Percentiles rank a stretch among this genome's conserved stretches.
Conservation (phyloP, 2,329 filamentous ascomycete genomes). For the Sporothrix pallida region DNA sequence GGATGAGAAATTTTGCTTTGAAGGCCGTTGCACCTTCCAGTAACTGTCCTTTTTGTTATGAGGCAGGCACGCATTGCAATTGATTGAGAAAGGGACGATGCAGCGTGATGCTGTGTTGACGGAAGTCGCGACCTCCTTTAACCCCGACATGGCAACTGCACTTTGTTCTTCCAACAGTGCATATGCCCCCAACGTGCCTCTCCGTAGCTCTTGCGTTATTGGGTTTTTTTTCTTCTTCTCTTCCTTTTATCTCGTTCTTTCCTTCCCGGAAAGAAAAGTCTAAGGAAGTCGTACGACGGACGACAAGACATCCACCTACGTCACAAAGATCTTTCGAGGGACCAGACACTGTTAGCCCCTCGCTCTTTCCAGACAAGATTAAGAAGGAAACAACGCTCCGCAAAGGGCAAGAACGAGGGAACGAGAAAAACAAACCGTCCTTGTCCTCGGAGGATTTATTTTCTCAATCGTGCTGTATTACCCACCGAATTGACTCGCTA, state of each 20-base stretch:
- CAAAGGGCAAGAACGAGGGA: constrained; percentile 4
- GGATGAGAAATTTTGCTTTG: not conserved
- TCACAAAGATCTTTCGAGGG: not conserved
- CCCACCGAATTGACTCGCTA: not conserved
- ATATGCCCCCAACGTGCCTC: not conserved
- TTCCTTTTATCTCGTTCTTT: not conserved
- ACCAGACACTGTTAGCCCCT: not conserved
- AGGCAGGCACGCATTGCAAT: not conserved
- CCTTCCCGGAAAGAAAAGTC: not conserved
- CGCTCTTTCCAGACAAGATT: not conserved
- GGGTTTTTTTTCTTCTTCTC: not conserved
- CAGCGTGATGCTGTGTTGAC: not conserved
- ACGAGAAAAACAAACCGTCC: not conserved
- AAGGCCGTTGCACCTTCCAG: not conserved
- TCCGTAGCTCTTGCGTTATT: not conserved
- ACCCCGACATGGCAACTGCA: not conserved
- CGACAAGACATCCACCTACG: not conserved
- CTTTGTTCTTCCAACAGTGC: not conserved
- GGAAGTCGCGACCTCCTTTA: not conserved
- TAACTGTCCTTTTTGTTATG: not conserved
- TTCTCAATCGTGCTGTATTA: not conserved
- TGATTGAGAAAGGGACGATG: not conserved
- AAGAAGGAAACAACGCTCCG: not conserved
- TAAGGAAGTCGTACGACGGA: constrained; percentile 17
- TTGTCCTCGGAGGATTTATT: constrained; percentile 7